These are phyloP conservation scores for Acanthochlamys bracteata DNA, from an alignment of 106 monocot genomes.

Conservation along the genomic window DNA sequence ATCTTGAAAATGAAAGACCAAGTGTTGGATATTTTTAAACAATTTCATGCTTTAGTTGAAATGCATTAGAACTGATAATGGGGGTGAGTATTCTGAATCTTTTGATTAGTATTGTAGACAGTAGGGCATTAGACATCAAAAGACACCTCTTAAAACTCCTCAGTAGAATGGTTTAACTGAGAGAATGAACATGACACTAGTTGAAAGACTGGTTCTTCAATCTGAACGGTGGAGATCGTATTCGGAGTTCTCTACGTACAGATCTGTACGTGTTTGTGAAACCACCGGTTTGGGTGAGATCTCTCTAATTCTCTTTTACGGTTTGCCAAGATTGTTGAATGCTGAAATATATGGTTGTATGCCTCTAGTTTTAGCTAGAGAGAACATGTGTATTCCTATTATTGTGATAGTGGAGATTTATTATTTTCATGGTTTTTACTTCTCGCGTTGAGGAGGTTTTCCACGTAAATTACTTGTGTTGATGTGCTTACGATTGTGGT, in stretches of 20 bases:
- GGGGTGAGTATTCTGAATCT: background rate
- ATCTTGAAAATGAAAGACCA: background rate
- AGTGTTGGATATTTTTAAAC: background rate
- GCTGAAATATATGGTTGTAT: too few species aligned
- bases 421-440: too few species aligned
- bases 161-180: constrained; percentile 4
- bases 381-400: too few species aligned
- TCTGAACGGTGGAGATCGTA: constrained; percentile 1
- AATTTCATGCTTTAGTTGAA: background rate
- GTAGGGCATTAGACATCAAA: background rate
- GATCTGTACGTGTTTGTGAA: too few species aligned
- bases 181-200: background rate
- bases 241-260: background rate
- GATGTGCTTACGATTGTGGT: too few species aligned
- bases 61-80: constrained; percentile 1
- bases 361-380: too few species aligned
- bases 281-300: too few species aligned
- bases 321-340: too few species aligned
- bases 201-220: background rate
- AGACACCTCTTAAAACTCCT: background rate
- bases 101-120: background rate
- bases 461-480: too few species aligned
- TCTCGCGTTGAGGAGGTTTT: too few species aligned
- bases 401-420: too few species aligned
- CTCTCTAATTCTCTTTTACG: too few species aligned